Evolutionary conservation across 2,329 filamentous ascomycete genomes (phyloP), one percentile per base, ranked within the genome.

Genomic region (Fusarium sacchari): DNA sequence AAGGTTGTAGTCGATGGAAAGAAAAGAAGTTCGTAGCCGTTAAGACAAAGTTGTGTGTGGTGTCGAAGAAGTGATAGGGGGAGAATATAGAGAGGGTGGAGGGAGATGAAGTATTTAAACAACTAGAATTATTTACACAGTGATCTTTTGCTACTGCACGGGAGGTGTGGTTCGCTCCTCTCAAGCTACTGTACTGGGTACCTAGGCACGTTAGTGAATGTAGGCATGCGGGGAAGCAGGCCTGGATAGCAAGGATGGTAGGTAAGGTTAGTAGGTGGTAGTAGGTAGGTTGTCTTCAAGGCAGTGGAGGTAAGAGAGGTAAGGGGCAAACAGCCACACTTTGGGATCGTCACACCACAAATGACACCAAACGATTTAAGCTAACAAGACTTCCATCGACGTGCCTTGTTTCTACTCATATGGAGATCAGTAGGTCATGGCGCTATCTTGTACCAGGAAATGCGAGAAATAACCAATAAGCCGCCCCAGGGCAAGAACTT

Each of bases 61-160:
- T 63, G 55, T 46, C 42, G 44, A 53, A 60, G 63, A 61, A 67
- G 59, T 57, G 56, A 32, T 60, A 60, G 42, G 57, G 37, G 56
- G 42, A 64, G 56, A 56, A 39, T 50, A 32, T 67, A 18, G 50
- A 58, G 57, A 40, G 36, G 47, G 44, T 49, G 50, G 63, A 53
- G 69, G 64, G 64, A 56, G 47, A 67, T 11, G 64, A 70, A 74
- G 76, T 75, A 78, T 78, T 78, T 78, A 75, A 78, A 77, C 44
- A 57, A 46, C 55, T 30, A 42, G 32, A 36, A 50, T 40, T 53
- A 56, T 43, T 42, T 44, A 37, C 52, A 52, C 67, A 60, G 57
- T 55, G 50, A 68, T 44, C 30, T 40, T 32, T 36, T 58, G 37
- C 28, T 37, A 58, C 52, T 40, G 34, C 37, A 47, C 34, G 37